Evolutionary conservation across 192 early-diverging fungal species (phyloP).

Genomic region (Phlyctochytrium arcticum): DNA sequence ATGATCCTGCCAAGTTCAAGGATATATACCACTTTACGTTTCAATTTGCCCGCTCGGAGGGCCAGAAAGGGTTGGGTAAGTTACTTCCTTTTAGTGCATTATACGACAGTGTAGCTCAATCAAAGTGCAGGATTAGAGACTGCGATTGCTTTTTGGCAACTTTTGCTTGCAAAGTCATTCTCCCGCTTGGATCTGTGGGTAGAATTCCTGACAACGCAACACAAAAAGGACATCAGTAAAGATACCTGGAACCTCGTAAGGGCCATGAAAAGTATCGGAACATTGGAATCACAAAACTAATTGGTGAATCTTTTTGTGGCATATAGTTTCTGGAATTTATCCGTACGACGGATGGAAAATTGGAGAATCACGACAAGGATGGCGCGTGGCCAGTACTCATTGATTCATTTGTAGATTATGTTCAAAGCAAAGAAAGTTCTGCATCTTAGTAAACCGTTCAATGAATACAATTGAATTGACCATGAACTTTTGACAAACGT

Average conservation of each 20-base stretch:
- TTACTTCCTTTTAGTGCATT: not conserved
- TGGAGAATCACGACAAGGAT: conserved; percentile 70
- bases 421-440: conserved; percentile 1
- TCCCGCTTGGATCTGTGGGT: conserved; percentile 64
- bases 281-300: too few relatives aligned
- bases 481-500: too few relatives aligned
- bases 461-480: too few relatives aligned
- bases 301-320: not conserved
- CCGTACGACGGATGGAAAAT: conserved; percentile 50
- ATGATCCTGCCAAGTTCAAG: conserved; percentile 55
- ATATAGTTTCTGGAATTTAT: conserved; percentile 72
- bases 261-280: too few relatives aligned
- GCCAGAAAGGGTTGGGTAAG: conserved; percentile 72
- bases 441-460: not conserved
- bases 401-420: conserved; percentile 61
- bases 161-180: conserved; percentile 61
- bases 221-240: conserved; percentile 71
- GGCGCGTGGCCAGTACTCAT: conserved; percentile 84
- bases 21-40: conserved; percentile 76
- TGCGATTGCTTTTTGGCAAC: conserved; percentile 70
- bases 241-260: conserved; percentile 69
- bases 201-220: conserved; percentile 63
- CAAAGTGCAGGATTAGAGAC: conserved; percentile 58
- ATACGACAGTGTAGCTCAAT: too few relatives aligned
- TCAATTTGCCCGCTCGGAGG: conserved; percentile 61